phyloP scores from a whole-genome alignment of 176 grass and related monocot genomes.

The Musa troglodytarum region DNA sequence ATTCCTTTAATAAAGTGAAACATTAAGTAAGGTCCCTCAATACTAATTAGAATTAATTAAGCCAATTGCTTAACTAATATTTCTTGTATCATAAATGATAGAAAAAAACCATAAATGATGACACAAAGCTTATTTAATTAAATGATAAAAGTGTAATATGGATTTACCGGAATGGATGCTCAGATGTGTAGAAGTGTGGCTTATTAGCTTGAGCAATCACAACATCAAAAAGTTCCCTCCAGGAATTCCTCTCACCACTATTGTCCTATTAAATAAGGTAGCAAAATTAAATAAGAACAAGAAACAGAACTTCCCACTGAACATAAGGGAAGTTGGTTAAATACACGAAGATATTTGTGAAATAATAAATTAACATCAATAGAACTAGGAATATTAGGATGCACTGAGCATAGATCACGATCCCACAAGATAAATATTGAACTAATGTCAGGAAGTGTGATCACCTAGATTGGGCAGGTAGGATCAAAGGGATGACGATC shows the following conservation, averaged over 20 bases:
- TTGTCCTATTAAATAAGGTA: conserved; percentile 44
- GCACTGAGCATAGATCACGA: background rate
- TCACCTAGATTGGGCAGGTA: no score
- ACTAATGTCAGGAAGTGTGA: background rate
- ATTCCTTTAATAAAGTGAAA: no score
- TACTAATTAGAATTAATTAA: background rate
- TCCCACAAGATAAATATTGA: background rate
- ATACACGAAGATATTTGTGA: background rate
- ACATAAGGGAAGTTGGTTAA: background rate
- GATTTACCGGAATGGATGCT: conserved; percentile 80
- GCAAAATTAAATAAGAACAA: conserved; percentile 12
- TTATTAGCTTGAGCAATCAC: conserved; percentile 98
- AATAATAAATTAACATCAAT: background rate
- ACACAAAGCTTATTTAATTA: background rate
- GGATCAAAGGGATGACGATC: no score
- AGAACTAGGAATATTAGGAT: background rate
- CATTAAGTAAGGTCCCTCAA: no score
- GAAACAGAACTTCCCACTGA: background rate
- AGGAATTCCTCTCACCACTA: conserved; percentile 66
- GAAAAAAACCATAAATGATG: no score
- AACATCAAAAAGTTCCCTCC: conserved; percentile 96
- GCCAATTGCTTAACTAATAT: background rate
- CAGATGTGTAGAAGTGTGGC: conserved; percentile 87
- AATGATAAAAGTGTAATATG: background rate
- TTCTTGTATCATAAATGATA: no score